These are phyloP conservation scores for Coemansia sp. DNA, from an alignment of 371 early-diverging fungal species.

Conservation along the genomic window DNA sequence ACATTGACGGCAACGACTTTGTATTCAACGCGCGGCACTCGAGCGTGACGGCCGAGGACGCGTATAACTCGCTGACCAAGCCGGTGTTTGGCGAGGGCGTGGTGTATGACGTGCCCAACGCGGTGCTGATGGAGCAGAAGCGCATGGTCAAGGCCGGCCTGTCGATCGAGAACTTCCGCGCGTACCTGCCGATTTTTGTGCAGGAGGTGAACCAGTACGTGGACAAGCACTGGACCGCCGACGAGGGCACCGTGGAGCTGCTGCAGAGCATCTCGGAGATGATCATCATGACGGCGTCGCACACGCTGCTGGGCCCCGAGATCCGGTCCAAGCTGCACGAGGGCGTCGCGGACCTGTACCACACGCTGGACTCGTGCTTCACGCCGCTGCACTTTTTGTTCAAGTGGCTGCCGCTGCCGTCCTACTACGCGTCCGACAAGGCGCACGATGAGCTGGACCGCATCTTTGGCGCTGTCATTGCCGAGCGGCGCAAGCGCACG, in stretches of 20 bases:
- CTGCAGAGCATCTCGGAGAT: conserved; percentile 84
- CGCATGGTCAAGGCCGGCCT: conserved; percentile 93
- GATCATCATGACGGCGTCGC: conserved; percentile 93
- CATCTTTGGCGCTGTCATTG: conserved; percentile 78
- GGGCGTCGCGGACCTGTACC: conserved; percentile 85
- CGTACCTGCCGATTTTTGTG: conserved; percentile 85
- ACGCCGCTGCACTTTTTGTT: conserved; percentile 94
- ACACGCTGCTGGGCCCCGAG: conserved; percentile 92
- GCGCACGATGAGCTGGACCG: conserved; percentile 83
- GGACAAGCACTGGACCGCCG: conserved; percentile 57
- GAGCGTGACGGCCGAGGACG: conserved; percentile 89
- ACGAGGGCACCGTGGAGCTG: conserved; percentile 62
- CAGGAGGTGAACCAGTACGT: conserved; percentile 82
- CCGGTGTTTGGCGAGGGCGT: conserved; percentile 95
- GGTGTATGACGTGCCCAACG: conserved; percentile 95
- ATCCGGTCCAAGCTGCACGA: conserved; percentile 82
- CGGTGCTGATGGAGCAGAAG: conserved; percentile 96
- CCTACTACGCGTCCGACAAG: conserved; percentile 79
- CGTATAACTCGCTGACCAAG: conserved; percentile 90
- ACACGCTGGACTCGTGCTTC: conserved; percentile 93
- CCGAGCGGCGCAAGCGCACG: conserved; percentile 66
- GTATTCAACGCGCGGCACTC: conserved; percentile 92
- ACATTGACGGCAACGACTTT: conserved; percentile 93
- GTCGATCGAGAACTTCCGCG: conserved; percentile 79
- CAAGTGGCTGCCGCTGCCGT: conserved; percentile 76